Base-by-base conservation (phyloP, 768 basidiomycete species). In the Neoboletus brunneissimus region DNA sequence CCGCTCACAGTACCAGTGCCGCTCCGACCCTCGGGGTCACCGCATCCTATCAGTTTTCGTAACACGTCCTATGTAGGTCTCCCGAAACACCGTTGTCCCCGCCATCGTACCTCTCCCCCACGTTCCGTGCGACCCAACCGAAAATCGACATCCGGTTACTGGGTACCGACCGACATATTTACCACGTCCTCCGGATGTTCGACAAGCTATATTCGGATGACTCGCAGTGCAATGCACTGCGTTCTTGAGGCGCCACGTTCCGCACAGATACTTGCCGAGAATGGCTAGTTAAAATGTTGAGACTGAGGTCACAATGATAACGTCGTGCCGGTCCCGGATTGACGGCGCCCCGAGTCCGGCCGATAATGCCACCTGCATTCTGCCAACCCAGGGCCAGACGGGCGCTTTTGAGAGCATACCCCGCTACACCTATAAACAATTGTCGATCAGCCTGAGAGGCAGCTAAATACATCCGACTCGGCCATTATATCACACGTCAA, bases 201-300 rank as follows among this genome's bases (percentile, higher is more conserved):
- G 22, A 9, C 45, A 23, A 20, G 37, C 22, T 34, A 34, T 35
- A 15, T n/a, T n/a, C 11, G 18, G 9, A 12, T 25, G 0, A 7
- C n/a, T 18, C 34, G 16, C 56, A 18, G 42, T 44, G 48, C 37
- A 37, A 10, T 50, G 48, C 59, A 32, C 53, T 46, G 59, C 59
- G 12, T 12, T 40, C 38, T n/a, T 25, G 32, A 32, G 35, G 15
- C 20, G 5, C 32, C 47, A 55, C 59, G 59, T 61, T 60, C 60
- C 22, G 37, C 52, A 37, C 55, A 42, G 31, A 20, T 9, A 29
- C 5, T 25, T n/a, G 25, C 29, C 43, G 8, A n/a, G 49, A 16
- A 38, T 44, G 41, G 47, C 16, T 4, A 25, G 31, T 27, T 22
- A 15, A n/a, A n/a, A 34, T 6, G 18, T 20, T 4, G 20, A 29